phyloP scores from a whole-genome alignment of 2,329 filamentous ascomycete species.

The Ophiostoma montium region DNA sequence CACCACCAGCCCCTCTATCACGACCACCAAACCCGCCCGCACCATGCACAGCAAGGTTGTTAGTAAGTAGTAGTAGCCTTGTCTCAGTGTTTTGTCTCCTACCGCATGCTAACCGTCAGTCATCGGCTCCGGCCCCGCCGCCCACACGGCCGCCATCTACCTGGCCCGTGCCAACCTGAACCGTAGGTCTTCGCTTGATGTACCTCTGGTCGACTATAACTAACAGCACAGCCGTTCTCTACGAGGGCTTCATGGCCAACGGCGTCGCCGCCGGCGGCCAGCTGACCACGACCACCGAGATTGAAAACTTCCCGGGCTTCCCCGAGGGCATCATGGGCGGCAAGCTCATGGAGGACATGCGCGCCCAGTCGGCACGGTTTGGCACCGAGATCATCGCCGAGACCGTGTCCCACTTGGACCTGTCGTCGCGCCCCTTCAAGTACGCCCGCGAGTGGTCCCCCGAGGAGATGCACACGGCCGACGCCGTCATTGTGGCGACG shows the following conservation, averaged over 20 bases:
- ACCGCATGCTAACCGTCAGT: conserved; percentile 27
- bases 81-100: conserved; percentile 9
- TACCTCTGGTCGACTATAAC: background rate
- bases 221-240: conserved; percentile 56
- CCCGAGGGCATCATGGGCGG: conserved; percentile 74
- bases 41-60: conserved; percentile 91
- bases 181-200: conserved; percentile 34
- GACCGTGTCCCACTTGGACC: conserved; percentile 79
- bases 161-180: conserved; percentile 87
- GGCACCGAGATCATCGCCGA: conserved; percentile 89
- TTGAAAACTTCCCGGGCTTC: conserved; percentile 98
- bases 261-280: conserved; percentile 93
- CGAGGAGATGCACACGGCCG: conserved; percentile 71
- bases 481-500: conserved; percentile 86
- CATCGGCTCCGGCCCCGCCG: conserved; percentile 89
- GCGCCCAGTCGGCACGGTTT: conserved; percentile 77
- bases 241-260: conserved; percentile 96
- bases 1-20: conserved; percentile 49
- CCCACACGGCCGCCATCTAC: conserved; percentile 95
- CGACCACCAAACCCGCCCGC: conserved; percentile 26
- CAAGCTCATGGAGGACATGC: conserved; percentile 93
- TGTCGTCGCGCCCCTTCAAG: conserved; percentile 74
- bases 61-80: conserved; percentile 37
- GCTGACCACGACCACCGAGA: conserved; percentile 93
- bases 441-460: conserved; percentile 86